Evolutionary conservation across 805 yeast genomes (phyloP), one percentile per base, ranked within the genome.

Genomic region (Wickerhamiella dianesei): DNA sequence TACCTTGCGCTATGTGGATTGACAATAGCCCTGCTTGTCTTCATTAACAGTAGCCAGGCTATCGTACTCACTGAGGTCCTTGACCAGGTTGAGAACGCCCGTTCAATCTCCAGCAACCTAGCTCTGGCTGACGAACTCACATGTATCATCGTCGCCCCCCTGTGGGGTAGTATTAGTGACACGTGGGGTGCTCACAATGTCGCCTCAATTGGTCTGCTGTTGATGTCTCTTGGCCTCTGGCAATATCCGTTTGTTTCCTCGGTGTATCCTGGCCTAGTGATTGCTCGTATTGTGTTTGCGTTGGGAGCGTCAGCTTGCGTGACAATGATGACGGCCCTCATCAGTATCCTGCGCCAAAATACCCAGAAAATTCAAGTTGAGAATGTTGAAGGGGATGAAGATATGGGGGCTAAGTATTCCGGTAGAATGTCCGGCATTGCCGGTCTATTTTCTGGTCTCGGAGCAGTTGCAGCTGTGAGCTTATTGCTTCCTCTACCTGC

Each of bases 161-260:
- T 79, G 19, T 63, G 79, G 51, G 89, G 88, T 3, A 73, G 80
- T 0, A 55, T 77, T 21, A 70, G 76, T 52, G 88, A 81, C 56
- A 71, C 72, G 53, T 61, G 79, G 44, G 86, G 86, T 3, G 67
- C 85, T 1, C 70, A 79, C 47, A 62, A 74, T 20, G 68, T 79
- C 13, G 72, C 72, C 40, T 60, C 69, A 12, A 49, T 58, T 3
- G 78, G 84, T 12, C 70, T 78, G 40, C 37, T 67, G n/a, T 52
- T 72, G 12, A 56, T 74, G 32, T 77, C 77, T 5, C 16, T 67
- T 2, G 64, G 77, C 29, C 59, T 80, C 18, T 51, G 69, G 37
- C 64, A 77, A 0, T 79, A 74, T 54, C 78, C 79, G 1, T 54
- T 71, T 8, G 73, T 68, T 2, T 56, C 56, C 42, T 51, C 61